A percentile compares a stretch with the other conserved stretches of the same genome.
Conservation (phyloP, 2,329 filamentous ascomycete genomes). For the Aspergillus carbonarius region DNA sequence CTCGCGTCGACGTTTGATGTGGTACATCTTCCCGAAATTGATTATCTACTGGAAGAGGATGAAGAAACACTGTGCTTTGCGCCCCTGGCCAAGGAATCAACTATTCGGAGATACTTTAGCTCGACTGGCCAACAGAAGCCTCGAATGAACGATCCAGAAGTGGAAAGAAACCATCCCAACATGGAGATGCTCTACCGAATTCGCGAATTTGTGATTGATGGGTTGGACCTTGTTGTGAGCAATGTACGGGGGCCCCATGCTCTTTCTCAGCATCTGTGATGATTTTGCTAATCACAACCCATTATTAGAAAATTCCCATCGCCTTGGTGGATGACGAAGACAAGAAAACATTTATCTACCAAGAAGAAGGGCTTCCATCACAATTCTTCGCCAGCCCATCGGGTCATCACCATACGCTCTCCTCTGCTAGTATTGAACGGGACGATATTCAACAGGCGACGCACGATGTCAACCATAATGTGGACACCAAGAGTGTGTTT, state of each 20-base stretch:
- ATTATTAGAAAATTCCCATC: conserved; percentile 48
- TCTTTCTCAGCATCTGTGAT: background rate
- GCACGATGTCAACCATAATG: conserved; percentile 24
- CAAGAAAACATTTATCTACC: conserved; percentile 51
- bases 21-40: conserved; percentile 54
- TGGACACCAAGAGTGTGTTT: conserved; percentile 34
- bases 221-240: conserved; percentile 56
- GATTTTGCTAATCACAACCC: conserved; percentile 18
- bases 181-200: conserved; percentile 68
- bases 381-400: conserved; percentile 50
- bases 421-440: conserved; percentile 42
- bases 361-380: conserved; percentile 53
- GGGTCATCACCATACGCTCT: conserved; percentile 41
- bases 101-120: conserved; percentile 54
- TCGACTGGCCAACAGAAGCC: conserved; percentile 49
- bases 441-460: conserved; percentile 36
- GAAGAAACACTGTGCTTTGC: conserved; percentile 65
- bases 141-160: conserved; percentile 50
- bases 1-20: conserved; percentile 61
- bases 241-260: conserved; percentile 32
- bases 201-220: conserved; percentile 62
- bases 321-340: conserved; percentile 47
- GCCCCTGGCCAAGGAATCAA: conserved; percentile 55
- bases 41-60: conserved; percentile 68
- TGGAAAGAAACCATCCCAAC: conserved; percentile 57